These are phyloP conservation scores for Sphagnum tenellum DNA, from an alignment of 225 moss, liverwort and hornwort genomes.

Conservation along the genomic window DNA sequence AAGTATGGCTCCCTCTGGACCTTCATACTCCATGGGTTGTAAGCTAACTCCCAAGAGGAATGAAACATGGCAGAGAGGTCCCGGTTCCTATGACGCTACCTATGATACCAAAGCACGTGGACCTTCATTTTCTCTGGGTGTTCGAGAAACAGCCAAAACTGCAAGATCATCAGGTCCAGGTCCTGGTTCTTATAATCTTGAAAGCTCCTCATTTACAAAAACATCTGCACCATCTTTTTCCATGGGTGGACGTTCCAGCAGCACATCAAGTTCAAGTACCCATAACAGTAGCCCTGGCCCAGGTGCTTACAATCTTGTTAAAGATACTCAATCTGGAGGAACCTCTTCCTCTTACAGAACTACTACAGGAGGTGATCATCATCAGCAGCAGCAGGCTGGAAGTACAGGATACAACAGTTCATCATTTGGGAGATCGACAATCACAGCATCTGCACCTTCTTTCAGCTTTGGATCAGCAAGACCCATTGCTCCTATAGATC, in stretches of 20 bases:
- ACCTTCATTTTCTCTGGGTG: conserved; percentile 29
- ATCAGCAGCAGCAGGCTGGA: neutral
- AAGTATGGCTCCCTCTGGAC: conserved; percentile 7
- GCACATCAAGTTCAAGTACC: neutral
- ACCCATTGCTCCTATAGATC: conserved; percentile 1
- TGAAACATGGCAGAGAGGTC: conserved; percentile 16
- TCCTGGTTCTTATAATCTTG: conserved; percentile 27
- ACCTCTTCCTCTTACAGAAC: neutral
- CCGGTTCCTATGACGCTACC: conserved; percentile 8
- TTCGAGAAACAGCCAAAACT: conserved; percentile 17
- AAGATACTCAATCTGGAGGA: neutral
- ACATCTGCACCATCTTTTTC: conserved; percentile 28
- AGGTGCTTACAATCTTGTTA: conserved; percentile 21
- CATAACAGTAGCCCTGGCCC: conserved; percentile 21
- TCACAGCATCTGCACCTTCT: conserved; percentile 25
- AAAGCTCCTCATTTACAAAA: conserved; percentile 11
- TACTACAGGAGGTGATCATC: neutral
- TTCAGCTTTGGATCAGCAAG: conserved; percentile 30
- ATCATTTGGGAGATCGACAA: conserved; percentile 5
- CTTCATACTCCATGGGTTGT: conserved; percentile 18
- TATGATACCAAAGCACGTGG: conserved; percentile 11
- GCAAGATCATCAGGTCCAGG: conserved; percentile 11
- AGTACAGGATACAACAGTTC: too few species aligned
- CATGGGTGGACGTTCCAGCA: conserved; percentile 13
- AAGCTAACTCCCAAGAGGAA: conserved; percentile 3